Base-by-base conservation (phyloP, 1,139 yeast species). In the Zygoascus meyerae region DNA sequence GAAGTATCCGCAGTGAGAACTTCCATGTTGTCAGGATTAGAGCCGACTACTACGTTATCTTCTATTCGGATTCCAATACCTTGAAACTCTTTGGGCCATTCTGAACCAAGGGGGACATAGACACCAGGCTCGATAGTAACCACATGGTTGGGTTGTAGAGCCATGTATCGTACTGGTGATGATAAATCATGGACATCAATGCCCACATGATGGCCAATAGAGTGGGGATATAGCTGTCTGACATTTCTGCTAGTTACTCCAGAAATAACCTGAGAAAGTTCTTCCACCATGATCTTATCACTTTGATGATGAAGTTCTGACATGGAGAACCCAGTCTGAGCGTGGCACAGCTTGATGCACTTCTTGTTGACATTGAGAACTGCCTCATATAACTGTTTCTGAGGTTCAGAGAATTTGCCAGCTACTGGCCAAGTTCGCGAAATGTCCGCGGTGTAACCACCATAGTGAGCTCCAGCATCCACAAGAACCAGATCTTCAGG, bases 341-440 rank as follows among this genome's bases (percentile, higher is more conserved):
- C 81, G 6, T 74, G 74, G 62, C 95, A 86, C 48, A 77, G 64
- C 29, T 76, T 79, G 53, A 92, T 87, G 60, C 95, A 86, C 47
- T 76, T 70, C 62, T 83, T 84, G 59, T 94, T 87, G 15, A 87
- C 94, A 52, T 81, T 79, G 47, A 94, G 69, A 6, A 92, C 95
- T 1, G 92, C 95, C 57, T 86, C 84, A 62, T 94, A 94, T 31
- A 94, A 68, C 53, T 92, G 98, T 41, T 73, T 74, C 65, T 94
- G 98, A 1, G 95, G 80, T 3, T 70, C 78, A 1, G 84, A 67
- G 63, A 92, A 94, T 44, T 78, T 78, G 1, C 78, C 76, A 32
- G 77, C 75, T 45, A 83, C 84, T 9, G 99, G 98, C 97, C 98
- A 94, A 0, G 97, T 84, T 54, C 98, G 74, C 1, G 97, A 89